These are phyloP conservation scores for Fomitopsis pulvina DNA, from an alignment of 768 basidiomycete genomes.

Conservation along the genomic window DNA sequence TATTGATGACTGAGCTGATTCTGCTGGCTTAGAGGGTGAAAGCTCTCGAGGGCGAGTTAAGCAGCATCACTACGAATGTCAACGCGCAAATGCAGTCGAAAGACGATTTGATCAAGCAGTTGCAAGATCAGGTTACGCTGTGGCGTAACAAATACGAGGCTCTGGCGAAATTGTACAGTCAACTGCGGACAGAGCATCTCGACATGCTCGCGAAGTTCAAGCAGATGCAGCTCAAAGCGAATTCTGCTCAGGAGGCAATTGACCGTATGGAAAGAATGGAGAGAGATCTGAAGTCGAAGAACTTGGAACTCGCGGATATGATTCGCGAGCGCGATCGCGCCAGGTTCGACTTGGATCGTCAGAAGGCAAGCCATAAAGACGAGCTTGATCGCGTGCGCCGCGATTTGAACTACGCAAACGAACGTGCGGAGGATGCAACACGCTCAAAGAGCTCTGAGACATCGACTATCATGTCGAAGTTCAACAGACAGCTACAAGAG, in stretches of 20 bases:
- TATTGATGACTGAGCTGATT: neutral
- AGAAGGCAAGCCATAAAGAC: constrained; percentile 92
- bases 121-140: constrained; percentile 92
- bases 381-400: constrained; percentile 89
- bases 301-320: constrained; percentile 97
- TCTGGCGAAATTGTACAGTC: constrained; percentile 96
- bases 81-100: constrained; percentile 84
- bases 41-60: constrained; percentile 86
- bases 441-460: constrained; percentile 92
- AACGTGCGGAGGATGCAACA: constrained; percentile 92
- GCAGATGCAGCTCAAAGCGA: constrained; percentile 94
- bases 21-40: constrained; percentile 70
- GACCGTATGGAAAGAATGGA: constrained; percentile 99
- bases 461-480: constrained; percentile 79
- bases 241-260: constrained; percentile 95
- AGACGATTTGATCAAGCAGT: constrained; percentile 90
- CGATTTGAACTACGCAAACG: constrained; percentile 91
- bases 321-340: constrained; percentile 95
- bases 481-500: constrained; percentile 93
- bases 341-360: constrained; percentile 89
- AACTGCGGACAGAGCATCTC: constrained; percentile 93
- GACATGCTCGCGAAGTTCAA: constrained; percentile 98
- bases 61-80: constrained; percentile 66
- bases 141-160: constrained; percentile 99
- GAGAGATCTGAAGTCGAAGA: constrained; percentile 96